Percentiles rank a stretch among this genome's conserved stretches.
phyloP scores from a whole-genome alignment of 768 basidiomycete genomes.

The Cytidiella melzeri region DNA sequence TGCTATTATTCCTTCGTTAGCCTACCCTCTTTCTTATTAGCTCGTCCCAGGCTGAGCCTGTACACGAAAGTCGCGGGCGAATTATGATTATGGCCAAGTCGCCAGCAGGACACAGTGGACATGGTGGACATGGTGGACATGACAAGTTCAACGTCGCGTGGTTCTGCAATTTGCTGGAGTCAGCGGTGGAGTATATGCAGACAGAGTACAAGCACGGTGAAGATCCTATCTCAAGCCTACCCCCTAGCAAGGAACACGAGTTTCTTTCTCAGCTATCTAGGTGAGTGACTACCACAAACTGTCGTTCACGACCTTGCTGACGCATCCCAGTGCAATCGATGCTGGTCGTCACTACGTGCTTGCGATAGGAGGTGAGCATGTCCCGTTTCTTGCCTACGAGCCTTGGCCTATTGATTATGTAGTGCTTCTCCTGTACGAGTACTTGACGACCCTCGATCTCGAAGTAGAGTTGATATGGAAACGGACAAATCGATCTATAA shows the following conservation, averaged over 20 bases:
- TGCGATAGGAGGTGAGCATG: not conserved
- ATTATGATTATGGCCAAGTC: not conserved
- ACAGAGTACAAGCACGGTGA: not conserved
- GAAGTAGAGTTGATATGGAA: conserved; percentile 2
- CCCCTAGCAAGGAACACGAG: not conserved
- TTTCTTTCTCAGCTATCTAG: not conserved
- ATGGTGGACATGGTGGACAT: not conserved
- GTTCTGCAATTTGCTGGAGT: not conserved
- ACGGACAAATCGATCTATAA: not conserved
- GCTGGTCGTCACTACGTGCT: not conserved
- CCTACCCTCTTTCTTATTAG: not conserved
- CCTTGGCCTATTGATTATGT: not conserved
- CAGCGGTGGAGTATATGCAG: not conserved
- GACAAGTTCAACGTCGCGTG: no score
- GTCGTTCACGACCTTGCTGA: no score
- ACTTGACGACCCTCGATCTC: not conserved
- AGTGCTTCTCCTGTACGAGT: conserved; percentile 6
- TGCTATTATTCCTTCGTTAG: not conserved
- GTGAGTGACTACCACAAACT: no score
- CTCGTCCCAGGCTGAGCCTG: not conserved
- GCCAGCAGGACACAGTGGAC: not conserved
- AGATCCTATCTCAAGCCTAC: not conserved
- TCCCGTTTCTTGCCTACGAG: not conserved
- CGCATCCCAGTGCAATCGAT: not conserved
- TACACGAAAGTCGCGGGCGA: not conserved